phyloP scores from a whole-genome alignment of 805 yeast species.

The Candida anglica region DNA sequence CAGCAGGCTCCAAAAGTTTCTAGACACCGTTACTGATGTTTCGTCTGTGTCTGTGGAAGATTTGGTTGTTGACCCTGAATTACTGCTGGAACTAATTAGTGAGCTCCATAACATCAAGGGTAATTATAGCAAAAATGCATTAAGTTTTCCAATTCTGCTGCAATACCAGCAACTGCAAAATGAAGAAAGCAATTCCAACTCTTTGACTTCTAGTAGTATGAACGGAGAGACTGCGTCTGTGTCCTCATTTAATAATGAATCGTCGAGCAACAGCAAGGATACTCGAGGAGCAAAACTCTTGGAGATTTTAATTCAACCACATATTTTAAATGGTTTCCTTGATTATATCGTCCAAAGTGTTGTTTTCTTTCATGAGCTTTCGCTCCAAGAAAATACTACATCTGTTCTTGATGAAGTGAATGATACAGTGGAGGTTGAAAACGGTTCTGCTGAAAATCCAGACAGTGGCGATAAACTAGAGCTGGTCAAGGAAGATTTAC shows the following conservation, averaged over 20 bases:
- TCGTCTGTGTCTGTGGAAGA: conserved; percentile 27
- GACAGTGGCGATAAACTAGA: conserved; percentile 4
- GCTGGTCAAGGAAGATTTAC: too few species aligned
- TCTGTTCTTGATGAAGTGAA: conserved; percentile 9
- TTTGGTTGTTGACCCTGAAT: conserved; percentile 25
- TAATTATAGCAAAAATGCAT: conserved; percentile 24
- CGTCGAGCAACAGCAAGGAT: conserved; percentile 21
- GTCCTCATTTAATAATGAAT: conserved; percentile 28
- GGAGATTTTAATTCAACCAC: conserved; percentile 77
- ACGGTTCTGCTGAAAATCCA: conserved; percentile 2
- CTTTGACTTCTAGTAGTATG: conserved; percentile 2
- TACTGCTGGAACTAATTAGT: conserved; percentile 34
- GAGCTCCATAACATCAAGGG: conserved; percentile 36
- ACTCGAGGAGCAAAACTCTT: conserved; percentile 52
- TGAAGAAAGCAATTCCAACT: neutral
- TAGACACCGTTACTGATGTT: conserved; percentile 33
- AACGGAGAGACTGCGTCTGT: conserved; percentile 30
- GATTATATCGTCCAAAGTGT: conserved; percentile 57
- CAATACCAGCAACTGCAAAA: conserved; percentile 12
- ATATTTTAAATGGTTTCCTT: conserved; percentile 63
- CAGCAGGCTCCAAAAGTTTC: conserved; percentile 36
- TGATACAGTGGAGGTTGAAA: conserved; percentile 4
- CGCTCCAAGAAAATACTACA: conserved; percentile 18
- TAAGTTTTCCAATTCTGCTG: conserved; percentile 25
- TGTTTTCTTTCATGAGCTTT: conserved; percentile 33